Conservation (phyloP, 805 yeast species). For the Saturnispora quitensis region DNA sequence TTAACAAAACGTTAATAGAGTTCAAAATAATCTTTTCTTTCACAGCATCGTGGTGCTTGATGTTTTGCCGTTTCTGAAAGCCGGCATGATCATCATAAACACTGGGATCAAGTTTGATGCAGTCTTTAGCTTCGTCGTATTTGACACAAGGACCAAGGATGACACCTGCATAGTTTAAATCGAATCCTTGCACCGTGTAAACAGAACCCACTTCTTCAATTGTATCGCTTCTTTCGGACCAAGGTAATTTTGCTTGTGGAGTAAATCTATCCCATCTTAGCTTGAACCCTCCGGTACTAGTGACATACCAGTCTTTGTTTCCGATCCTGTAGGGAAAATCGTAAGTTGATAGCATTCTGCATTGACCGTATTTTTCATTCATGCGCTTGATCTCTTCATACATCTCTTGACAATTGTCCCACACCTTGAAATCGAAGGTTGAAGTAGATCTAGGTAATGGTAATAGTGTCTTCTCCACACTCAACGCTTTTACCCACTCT, state of each 20-base stretch:
- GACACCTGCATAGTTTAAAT: constrained; percentile 38
- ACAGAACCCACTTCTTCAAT: constrained; percentile 41
- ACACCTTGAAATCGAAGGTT: constrained; percentile 24
- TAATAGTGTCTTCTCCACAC: constrained; percentile 28
- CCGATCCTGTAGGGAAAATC: constrained; percentile 40
- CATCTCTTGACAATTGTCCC: constrained; percentile 36
- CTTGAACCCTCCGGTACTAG: constrained; percentile 33
- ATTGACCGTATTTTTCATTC: constrained; percentile 31
- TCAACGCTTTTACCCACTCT: constrained; percentile 32
- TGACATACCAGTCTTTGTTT: constrained; percentile 36
- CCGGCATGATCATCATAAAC: constrained; percentile 39
- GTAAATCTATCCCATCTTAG: constrained; percentile 39
- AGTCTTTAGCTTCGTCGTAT: constrained; percentile 29
- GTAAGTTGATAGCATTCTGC: constrained; percentile 35
- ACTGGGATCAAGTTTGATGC: constrained; percentile 28
- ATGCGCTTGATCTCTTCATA: constrained; percentile 26
- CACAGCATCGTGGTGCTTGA: constrained; percentile 28
- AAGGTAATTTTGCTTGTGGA: constrained; percentile 32
- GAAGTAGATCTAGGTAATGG: constrained; percentile 23
- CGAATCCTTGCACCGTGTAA: constrained; percentile 41
- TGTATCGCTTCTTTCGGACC: constrained; percentile 39
- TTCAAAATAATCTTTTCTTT: constrained; percentile 35
- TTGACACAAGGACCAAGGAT: constrained; percentile 36
- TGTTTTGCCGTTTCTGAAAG: constrained; percentile 34
- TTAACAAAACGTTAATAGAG: constrained; percentile 36